Conservation (phyloP, 2,329 filamentous ascomycete species). For the Diaporthe helianthi region DNA sequence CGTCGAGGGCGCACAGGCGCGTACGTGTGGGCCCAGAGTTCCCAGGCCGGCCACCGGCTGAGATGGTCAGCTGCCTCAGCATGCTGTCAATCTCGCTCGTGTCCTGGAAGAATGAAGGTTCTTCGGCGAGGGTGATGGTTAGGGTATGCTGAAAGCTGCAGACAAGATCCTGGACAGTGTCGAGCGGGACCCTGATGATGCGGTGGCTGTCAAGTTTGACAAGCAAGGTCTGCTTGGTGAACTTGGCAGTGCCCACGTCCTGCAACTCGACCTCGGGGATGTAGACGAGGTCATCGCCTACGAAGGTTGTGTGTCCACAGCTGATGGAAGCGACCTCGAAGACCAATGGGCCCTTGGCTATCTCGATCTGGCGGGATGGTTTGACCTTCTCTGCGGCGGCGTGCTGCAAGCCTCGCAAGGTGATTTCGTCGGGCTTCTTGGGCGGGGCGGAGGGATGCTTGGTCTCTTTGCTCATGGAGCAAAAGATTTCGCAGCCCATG, state of each 20-base stretch:
- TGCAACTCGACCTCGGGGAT: slow-evolving; percentile 48
- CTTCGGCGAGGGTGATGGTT: slow-evolving; percentile 56
- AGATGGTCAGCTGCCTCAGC: slow-evolving; percentile 31
- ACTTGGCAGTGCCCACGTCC: slow-evolving; percentile 49
- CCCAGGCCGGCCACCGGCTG: slow-evolving; percentile 26
- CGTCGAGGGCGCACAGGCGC: slow-evolving; percentile 42
- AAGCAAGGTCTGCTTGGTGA: slow-evolving; percentile 52
- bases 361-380: slow-evolving; percentile 11
- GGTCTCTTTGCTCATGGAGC: slow-evolving; percentile 35
- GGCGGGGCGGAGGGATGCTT: background rate
- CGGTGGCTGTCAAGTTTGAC: slow-evolving; percentile 43
- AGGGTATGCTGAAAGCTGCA: slow-evolving; percentile 47
- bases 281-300: slow-evolving; percentile 48
- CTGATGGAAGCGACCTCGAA: slow-evolving; percentile 35
- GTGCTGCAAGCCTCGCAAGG: slow-evolving; percentile 37
- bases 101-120: slow-evolving; percentile 52
- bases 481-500: slow-evolving; percentile 42
- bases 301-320: slow-evolving; percentile 57
- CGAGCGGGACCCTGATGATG: slow-evolving; percentile 57
- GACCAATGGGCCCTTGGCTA: slow-evolving; percentile 27
- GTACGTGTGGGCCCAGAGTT: slow-evolving; percentile 35
- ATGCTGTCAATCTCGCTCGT: background rate
- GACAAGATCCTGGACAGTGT: slow-evolving; percentile 55
- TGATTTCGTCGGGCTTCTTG: slow-evolving; percentile 31
- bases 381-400: slow-evolving; percentile 34